Conservation (phyloP, 805 yeast species). For the Isabelozyma gotoi region DNA sequence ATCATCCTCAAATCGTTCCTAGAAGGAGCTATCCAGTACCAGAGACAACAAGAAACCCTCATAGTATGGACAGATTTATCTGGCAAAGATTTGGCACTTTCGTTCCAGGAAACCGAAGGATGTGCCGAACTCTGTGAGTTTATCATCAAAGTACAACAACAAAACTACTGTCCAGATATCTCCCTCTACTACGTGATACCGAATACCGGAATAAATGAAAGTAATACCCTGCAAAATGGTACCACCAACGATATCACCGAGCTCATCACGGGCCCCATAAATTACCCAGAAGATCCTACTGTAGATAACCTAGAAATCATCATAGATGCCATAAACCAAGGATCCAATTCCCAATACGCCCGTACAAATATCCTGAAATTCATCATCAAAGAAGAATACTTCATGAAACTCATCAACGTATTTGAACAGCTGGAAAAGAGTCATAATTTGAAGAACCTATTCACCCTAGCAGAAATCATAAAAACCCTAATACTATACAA, state of each 20-base stretch:
- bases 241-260: slow-evolving; percentile 59
- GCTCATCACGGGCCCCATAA: slow-evolving; percentile 75
- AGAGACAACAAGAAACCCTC: slow-evolving; percentile 90
- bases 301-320: slow-evolving; percentile 52
- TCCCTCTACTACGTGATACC: slow-evolving; percentile 68
- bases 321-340: slow-evolving; percentile 56
- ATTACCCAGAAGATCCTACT: slow-evolving; percentile 59
- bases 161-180: slow-evolving; percentile 55
- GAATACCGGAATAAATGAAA: slow-evolving; percentile 35
- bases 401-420: slow-evolving; percentile 48
- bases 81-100: slow-evolving; percentile 75
- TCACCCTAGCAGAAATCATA: slow-evolving; percentile 67
- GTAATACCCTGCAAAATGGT: slow-evolving; percentile 18
- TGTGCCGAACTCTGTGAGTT: slow-evolving; percentile 84
- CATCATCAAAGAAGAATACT: slow-evolving; percentile 53
- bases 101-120: slow-evolving; percentile 90
- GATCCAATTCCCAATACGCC: slow-evolving; percentile 61
- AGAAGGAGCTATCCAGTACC: slow-evolving; percentile 80
- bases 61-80: slow-evolving; percentile 91
- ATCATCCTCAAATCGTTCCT: slow-evolving; percentile 62
- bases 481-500: slow-evolving; percentile 72
- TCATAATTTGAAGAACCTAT: slow-evolving; percentile 54
- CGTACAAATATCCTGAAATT: slow-evolving; percentile 58
- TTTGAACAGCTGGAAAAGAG: slow-evolving; percentile 58
- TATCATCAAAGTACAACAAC: slow-evolving; percentile 64